Conservation (phyloP, 2,329 filamentous ascomycete genomes). For the Aspergillus sp. region DNA sequence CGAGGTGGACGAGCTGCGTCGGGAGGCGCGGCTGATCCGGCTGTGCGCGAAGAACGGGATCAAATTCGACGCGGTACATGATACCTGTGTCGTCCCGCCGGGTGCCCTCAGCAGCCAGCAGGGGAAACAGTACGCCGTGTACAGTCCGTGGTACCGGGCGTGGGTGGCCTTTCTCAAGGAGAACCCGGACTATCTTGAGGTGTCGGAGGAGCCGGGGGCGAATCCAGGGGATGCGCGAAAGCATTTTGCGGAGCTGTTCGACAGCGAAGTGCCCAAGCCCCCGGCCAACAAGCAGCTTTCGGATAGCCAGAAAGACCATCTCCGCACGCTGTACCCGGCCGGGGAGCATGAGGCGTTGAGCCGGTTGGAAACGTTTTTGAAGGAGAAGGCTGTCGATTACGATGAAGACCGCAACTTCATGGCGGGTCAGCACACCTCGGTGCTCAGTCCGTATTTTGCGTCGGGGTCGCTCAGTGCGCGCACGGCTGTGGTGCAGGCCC, state of each 20-base stretch:
- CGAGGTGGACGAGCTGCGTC: slow-evolving; percentile 82
- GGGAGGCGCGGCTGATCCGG: slow-evolving; percentile 67
- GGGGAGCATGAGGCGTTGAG: slow-evolving; percentile 69
- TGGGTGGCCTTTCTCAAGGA: slow-evolving; percentile 73
- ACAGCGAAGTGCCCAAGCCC: slow-evolving; percentile 56
- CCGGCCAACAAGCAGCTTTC: slow-evolving; percentile 63
- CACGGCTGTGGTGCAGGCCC: slow-evolving; percentile 63
- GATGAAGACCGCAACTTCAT: slow-evolving; percentile 65
- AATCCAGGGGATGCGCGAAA: slow-evolving; percentile 53
- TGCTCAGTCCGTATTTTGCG: slow-evolving; percentile 70
- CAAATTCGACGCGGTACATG: slow-evolving; percentile 69
- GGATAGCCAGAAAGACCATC: slow-evolving; percentile 57
- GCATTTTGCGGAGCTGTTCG: slow-evolving; percentile 58
- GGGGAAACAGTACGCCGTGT: slow-evolving; percentile 80
- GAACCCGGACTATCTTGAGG: slow-evolving; percentile 64
- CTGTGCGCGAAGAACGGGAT: slow-evolving; percentile 62
- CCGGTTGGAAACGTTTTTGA: slow-evolving; percentile 65
- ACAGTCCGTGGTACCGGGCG: slow-evolving; percentile 74
- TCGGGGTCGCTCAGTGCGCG: slow-evolving; percentile 65
- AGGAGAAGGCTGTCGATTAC: slow-evolving; percentile 62
- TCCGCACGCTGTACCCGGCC: slow-evolving; percentile 65
- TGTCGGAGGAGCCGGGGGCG: slow-evolving; percentile 55
- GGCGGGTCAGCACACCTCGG: slow-evolving; percentile 60
- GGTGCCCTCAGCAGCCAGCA: slow-evolving; percentile 63
- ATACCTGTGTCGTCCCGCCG: slow-evolving; percentile 78